Evolutionary conservation across 2,329 filamentous ascomycete genomes (phyloP).

Genomic region (Zalaria obscura): DNA sequence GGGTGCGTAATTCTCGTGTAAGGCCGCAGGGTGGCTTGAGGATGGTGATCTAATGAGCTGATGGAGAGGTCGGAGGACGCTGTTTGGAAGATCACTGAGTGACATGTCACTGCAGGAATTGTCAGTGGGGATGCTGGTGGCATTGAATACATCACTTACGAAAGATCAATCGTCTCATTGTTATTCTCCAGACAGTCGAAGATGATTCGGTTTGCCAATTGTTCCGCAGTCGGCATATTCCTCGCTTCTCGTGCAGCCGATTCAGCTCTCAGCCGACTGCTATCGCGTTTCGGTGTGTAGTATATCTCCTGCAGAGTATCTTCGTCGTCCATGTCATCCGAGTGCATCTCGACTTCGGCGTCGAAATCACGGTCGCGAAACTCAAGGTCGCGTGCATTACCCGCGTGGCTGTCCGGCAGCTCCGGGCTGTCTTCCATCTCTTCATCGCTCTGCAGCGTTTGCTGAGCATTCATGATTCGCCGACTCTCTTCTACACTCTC

Average conservation of each 20-base stretch:
- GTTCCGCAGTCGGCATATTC: constrained; percentile 2
- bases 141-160: constrained; percentile 27
- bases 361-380: constrained; percentile 1
- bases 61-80: constrained; percentile 41
- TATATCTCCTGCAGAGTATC: neutral
- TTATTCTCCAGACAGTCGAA: constrained; percentile 35
- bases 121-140: neutral
- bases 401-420: too few species aligned
- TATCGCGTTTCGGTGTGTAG: neutral
- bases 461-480: too few species aligned
- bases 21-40: constrained; percentile 21
- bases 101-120: constrained; percentile 17
- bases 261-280: neutral
- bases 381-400: neutral
- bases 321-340: constrained; percentile 1
- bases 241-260: too few species aligned
- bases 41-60: constrained; percentile 19
- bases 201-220: constrained; percentile 11
- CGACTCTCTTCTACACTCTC: constrained; percentile 9
- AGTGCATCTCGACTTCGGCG: neutral
- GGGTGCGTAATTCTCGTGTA: constrained; percentile 42
- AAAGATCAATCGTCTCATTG: constrained; percentile 46
- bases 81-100: constrained; percentile 40
- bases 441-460: neutral
- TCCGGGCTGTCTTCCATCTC: neutral